Evolutionary conservation across 108 stramenopile genomes (phyloP), one percentile per base, ranked within the genome.

Genomic region (Discostella stelligeroides): DNA sequence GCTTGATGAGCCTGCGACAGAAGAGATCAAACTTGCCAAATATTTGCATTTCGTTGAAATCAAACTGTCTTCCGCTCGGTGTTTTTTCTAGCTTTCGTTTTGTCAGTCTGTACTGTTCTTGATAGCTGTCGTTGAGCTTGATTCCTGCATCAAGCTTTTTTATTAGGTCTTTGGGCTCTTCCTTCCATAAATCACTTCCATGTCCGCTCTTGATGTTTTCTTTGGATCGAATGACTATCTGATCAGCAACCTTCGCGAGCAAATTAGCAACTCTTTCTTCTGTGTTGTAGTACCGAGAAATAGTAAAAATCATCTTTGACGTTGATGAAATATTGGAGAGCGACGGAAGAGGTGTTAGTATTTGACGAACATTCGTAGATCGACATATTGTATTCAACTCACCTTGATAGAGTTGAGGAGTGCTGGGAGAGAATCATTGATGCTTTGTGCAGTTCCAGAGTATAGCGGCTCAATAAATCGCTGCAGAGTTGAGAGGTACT

Each of bases 21-120:
- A 96, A 96, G 42, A 95, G 79, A 60, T 96, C 92, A 45, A 96
- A 94, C 59, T 92, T 91, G 30, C 94, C 94, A 67, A 95, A 92
- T 53, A 95, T 91, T 67, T 92, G 86, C 75, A 85, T 88, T 59
- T 95, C 92, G 54, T 87, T 82, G 42, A 93, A 95, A 77, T 92
- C 89, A 46, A 95, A 95, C 62, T 92, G 91, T 89, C 94, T 96
- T 14, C 88, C 91, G 69, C 74, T 84, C 9, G 91, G 87, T 34
- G 71, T 85, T 59, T 68, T 62, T 60, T 84, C 84, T 37, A 95
- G 88, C 79, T 95, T 93, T 28, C 84, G 66, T 67, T 94, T 95
- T 37, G 88, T 94, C 39, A 91, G 67, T 14, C 85, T 88, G 77
- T 92, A 96, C 43, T 94, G 89, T 51, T 94, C 91, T 82, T 96